Base-by-base conservation (phyloP, 345 rosid genomes). In the Salix suchowensis region DNA sequence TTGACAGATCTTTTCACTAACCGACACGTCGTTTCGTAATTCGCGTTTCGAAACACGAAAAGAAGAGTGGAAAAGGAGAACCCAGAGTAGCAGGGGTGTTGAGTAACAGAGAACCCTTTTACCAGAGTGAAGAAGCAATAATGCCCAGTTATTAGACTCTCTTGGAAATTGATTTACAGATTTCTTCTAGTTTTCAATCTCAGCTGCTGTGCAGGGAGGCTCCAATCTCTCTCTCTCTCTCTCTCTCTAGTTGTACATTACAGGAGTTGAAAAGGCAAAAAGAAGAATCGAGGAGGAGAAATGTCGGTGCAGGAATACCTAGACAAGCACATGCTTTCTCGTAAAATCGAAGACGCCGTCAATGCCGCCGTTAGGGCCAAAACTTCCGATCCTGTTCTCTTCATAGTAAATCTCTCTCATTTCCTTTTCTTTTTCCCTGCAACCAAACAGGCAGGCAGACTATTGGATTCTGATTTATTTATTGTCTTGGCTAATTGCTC, bases 261-360 rank as follows among this genome's bases (percentile, higher is more conserved):
- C 21, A 54, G 21, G 60, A 19, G 3, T 19, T 19, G 60, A 52
- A 4, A 21, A 13, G 14, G 64, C 44, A 65, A 65, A 13, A 65
- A 55, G 46, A 54, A 40, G 44, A 73, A 74, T 42, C 72, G 37
- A 69, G 50, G 50, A 46, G 50, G 60, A 85, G 74, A 40, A 85
- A 92, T 96, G 99, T 89, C 99, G 65, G 97, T 94, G 75, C 99
- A 92, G 77, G 99, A 96, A 83, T 94, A 93, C 76, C 87, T 93
- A 69, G 97, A 93, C 85, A 91, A 90, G 89, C 94, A 96, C 82
- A 48, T 85, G 88, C 98, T 92, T 74, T 93, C 97, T 55, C 94
- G 98, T 76, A 96, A 88, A 85, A 96, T 96, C 72, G 99, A 96
- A 82, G 99, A 93, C 79, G 98, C 98, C 85, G 98, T 95, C 76